These are phyloP conservation scores for Fusarium sp. DNA, from an alignment of 2,329 filamentous ascomycete species.

Conservation along the genomic window DNA sequence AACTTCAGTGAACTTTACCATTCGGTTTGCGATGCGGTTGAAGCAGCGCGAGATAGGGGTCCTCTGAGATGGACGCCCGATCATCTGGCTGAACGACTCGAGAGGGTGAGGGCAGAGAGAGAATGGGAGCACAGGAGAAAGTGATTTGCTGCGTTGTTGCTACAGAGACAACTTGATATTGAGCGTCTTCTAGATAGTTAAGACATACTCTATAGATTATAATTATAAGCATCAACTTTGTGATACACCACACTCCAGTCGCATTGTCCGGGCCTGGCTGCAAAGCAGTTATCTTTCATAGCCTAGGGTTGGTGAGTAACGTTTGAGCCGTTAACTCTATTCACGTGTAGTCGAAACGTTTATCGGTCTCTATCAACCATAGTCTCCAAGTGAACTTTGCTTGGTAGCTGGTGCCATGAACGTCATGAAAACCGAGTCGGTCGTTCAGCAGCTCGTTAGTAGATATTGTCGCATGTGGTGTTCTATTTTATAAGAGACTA, in stretches of 20 bases:
- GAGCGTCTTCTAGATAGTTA: not conserved
- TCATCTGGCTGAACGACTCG: conserved; percentile 39
- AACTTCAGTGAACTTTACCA: conserved; percentile 40
- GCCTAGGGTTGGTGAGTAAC: not conserved
- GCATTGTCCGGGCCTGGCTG: not conserved
- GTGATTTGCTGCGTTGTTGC: not conserved
- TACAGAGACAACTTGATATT: not conserved
- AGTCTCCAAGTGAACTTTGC: not conserved
- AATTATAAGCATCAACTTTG: not conserved
- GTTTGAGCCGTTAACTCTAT: conserved; percentile 11
- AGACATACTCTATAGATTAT: not conserved
- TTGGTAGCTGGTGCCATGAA: too few species aligned
- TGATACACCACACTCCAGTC: not conserved
- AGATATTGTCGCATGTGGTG: not conserved
- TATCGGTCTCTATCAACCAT: conserved; percentile 6
- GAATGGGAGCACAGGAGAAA: conserved; percentile 18
- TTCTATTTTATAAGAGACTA: not conserved
- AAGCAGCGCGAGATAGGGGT: conserved; percentile 36
- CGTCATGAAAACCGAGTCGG: too few species aligned
- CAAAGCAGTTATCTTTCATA: conserved; percentile 12
- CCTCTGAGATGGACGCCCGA: conserved; percentile 37
- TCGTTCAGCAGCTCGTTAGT: not conserved
- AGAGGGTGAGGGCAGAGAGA: conserved; percentile 31
- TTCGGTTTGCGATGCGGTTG: conserved; percentile 38
- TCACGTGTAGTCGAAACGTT: conserved; percentile 15